Evolutionary conservation across 1,284 basidiomycete genomes (phyloP), one percentile per base, ranked within the genome.

Genomic region (Cryptococcus sp.): DNA sequence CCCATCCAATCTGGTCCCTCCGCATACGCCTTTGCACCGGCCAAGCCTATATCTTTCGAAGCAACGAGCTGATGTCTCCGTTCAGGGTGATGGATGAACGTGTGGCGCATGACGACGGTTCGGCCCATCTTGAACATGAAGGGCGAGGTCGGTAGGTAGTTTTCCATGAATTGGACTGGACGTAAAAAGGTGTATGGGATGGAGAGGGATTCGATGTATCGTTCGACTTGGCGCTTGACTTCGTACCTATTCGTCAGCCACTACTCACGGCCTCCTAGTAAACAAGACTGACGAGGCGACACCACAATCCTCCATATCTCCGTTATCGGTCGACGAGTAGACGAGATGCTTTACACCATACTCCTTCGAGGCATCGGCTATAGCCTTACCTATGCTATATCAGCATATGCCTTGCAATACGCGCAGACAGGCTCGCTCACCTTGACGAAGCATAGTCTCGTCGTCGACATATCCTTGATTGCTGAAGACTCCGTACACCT

Each of bases 271-370:
- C 47, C 26, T 22, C 14, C 16, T 7, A 46, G 5, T 14, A 38
- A 9, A 18, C 14, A n/a, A 7, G 22, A 59, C 59, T 49, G 40
- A 63, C 57, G 40, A 45, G 19, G 55, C 52, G n/a, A 55, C 36
- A 11, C 47, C 50, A 9, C 43, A 47, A 35, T 56, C 45, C 5
- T 47, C 43, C 33, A 48, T 16, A 12, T 52, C 52, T 19, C 59
- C 64, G 19, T 56, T 57, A 38, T 56, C 52, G 18, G 43, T 47
- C 1, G 58, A 60, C 26, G 58, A 71, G 48, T 71, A 75, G 34
- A 77, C 68, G 41, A 76, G 69, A 52, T 75, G 73, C 53, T 73
- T 59, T 25, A 75, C 72, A 28, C 70, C 70, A 16, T 66, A 68
- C 11, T 53, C 54, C 40, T 59, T 61, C 1, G 74, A 69, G 1